Evolutionary conservation across 371 early-diverging fungal species (phyloP), one percentile per base, ranked within the genome.

Genomic region (Mortierella sp.): DNA sequence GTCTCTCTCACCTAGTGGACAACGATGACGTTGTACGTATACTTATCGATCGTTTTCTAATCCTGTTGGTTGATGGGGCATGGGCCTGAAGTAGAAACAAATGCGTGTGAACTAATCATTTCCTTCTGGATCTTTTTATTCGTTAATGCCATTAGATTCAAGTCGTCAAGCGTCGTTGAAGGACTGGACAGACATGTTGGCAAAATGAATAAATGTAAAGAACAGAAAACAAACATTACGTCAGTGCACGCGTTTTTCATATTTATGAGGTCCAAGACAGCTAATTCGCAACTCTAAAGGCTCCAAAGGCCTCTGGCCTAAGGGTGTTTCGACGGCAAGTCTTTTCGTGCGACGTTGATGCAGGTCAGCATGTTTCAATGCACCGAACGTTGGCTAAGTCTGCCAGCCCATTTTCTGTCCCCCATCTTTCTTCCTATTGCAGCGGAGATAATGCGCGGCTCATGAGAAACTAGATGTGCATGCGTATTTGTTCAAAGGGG

Each of bases 1-100:
- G 99, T 29, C 91, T 98, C 75, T 93, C 95, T 54, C 99, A 99
- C 89, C 82, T 92, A 72, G 93, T 99, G 41, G 90, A 93, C 60
- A 99, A 99, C 91, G 99, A 98, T 84, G 99, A 99, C 91, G 99
- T 99, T 70, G 98, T 99, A 82, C 21, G 86, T 75, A 24, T n/a
- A n/a, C n/a, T 38, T 6, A 24, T 8, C 41, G 2, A 0, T 32
- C 12, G 41, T 56, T 16, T 21, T 24, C 0, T 38, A 24, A 10
- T 29, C 24, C 68, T 38, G 1, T 58, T 65, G 29, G 10, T 56
- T 27, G 8, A n/a, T 56, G 6, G 27, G 8, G 29, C 12, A 56
- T 56, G 27, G 58, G 27, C 10, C 8, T 56, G 27, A 12, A 3
- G 3, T 11, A 8, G 2, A n/a, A 56, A 56, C 27, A 56, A 56